Evolutionary conservation across 2,329 filamentous ascomycete genomes (phyloP).

Genomic region (Plenodomus tracheiphilus): DNA sequence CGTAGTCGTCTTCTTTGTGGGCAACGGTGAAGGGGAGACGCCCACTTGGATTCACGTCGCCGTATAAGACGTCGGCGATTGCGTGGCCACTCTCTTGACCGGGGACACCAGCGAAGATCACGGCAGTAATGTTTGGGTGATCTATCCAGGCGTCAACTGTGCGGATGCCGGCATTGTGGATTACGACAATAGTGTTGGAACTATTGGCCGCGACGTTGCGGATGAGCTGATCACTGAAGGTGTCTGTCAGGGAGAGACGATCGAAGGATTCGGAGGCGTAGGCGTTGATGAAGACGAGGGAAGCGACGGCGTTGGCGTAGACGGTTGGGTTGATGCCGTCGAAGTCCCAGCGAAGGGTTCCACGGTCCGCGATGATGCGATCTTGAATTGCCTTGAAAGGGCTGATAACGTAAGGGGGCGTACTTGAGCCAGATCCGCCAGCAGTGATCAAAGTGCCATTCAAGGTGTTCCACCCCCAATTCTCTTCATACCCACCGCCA

Average conservation of each 20-base stretch:
- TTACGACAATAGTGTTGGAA: constrained; percentile 56
- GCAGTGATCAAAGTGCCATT: constrained; percentile 50
- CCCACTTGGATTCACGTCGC: constrained; percentile 72
- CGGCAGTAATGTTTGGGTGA: constrained; percentile 77
- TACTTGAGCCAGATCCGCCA: constrained; percentile 44
- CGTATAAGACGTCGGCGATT: constrained; percentile 77
- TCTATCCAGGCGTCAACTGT: constrained; percentile 74
- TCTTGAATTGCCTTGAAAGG: constrained; percentile 47
- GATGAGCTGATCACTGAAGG: constrained; percentile 40
- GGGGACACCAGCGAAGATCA: constrained; percentile 77
- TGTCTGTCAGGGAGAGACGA: constrained; percentile 22
- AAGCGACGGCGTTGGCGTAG: constrained; percentile 47
- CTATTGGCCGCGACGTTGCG: constrained; percentile 51
- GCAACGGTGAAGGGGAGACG: constrained; percentile 81
- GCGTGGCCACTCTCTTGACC: constrained; percentile 81
- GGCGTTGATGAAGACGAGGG: constrained; percentile 62
- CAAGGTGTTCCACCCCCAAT: constrained; percentile 38
- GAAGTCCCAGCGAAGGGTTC: constrained; percentile 43
- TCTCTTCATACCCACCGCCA: constrained; percentile 46
- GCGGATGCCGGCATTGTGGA: constrained; percentile 59
- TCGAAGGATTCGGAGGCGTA: constrained; percentile 46
- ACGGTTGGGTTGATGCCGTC: constrained; percentile 33
- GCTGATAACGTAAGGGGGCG: constrained; percentile 46
- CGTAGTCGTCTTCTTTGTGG: constrained; percentile 67
- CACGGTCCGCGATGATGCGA: constrained; percentile 31